Conservation (phyloP, 495 filamentous ascomycete genomes). For the Neurospora hispaniola region DNA sequence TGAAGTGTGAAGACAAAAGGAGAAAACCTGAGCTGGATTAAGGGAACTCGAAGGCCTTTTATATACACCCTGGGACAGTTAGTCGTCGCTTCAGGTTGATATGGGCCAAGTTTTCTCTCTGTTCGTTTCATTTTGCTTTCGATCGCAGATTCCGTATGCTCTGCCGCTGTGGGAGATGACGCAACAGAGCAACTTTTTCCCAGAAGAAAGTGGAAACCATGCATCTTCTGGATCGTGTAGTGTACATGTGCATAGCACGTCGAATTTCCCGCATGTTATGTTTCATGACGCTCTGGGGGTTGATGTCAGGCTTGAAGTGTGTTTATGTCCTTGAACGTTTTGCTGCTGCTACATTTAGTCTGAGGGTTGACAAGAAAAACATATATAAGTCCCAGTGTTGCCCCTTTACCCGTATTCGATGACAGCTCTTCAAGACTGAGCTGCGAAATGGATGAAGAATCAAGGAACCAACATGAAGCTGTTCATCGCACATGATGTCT, state of each 20-base stretch:
- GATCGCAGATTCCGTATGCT: background rate
- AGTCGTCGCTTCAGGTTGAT: background rate
- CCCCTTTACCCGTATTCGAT: no score
- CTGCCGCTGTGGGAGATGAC: background rate
- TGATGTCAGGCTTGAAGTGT: background rate
- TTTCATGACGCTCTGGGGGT: background rate
- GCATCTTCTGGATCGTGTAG: background rate
- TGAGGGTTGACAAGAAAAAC: no score
- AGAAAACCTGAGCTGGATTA: background rate
- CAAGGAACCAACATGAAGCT: no score
- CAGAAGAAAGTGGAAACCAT: background rate
- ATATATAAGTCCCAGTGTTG: no score
- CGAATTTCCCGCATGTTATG: background rate
- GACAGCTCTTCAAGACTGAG: no score
- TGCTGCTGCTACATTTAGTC: no score
- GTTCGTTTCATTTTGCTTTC: background rate
- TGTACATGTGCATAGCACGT: background rate
- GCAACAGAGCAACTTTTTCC: background rate
- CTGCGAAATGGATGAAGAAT: no score
- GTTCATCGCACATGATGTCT: background rate
- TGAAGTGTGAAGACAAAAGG: background rate
- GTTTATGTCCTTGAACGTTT: background rate
- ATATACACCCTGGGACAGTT: accelerated
- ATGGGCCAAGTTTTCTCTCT: background rate
- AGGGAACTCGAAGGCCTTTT: background rate